These are phyloP conservation scores for Terana coerulea DNA, from an alignment of 768 basidiomycete species.

Conservation along the genomic window DNA sequence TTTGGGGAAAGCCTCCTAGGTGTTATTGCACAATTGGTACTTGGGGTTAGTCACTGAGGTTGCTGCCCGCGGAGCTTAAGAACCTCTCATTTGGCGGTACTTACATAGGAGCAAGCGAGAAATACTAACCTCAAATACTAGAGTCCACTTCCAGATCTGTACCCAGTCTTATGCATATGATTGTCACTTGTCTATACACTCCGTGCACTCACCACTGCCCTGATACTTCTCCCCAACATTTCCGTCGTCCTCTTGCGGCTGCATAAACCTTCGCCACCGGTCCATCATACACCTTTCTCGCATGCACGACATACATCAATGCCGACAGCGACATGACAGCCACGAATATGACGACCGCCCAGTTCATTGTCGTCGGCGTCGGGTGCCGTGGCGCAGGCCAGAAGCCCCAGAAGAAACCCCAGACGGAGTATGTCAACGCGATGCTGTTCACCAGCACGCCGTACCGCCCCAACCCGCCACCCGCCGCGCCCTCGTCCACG, in stretches of 20 bases:
- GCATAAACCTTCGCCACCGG: not conserved
- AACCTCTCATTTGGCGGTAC: too few species aligned
- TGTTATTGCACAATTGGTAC: too few species aligned
- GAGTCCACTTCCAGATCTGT: too few species aligned
- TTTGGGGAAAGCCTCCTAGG: too few species aligned
- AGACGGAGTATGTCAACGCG: not conserved
- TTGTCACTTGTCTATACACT: too few species aligned
- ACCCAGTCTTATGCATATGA: too few species aligned
- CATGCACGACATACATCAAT: not conserved
- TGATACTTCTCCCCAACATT: not conserved
- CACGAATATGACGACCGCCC: conserved; percentile 2
- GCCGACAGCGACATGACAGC: not conserved
- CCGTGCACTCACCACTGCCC: too few species aligned
- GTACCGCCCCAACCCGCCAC: not conserved
- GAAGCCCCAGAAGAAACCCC: conserved; percentile 2
- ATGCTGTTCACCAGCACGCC: not conserved
- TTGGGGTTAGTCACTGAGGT: too few species aligned
- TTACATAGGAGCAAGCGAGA: too few species aligned
- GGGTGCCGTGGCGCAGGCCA: not conserved
- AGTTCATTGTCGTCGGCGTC: not conserved
- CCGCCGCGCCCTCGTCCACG: not conserved
- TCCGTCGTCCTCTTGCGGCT: not conserved
- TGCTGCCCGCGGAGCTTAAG: too few species aligned
- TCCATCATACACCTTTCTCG: not conserved
- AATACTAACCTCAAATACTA: too few species aligned